These are phyloP conservation scores for Camelina laxa DNA, from an alignment of 345 rosid genomes.

Conservation along the genomic window DNA sequence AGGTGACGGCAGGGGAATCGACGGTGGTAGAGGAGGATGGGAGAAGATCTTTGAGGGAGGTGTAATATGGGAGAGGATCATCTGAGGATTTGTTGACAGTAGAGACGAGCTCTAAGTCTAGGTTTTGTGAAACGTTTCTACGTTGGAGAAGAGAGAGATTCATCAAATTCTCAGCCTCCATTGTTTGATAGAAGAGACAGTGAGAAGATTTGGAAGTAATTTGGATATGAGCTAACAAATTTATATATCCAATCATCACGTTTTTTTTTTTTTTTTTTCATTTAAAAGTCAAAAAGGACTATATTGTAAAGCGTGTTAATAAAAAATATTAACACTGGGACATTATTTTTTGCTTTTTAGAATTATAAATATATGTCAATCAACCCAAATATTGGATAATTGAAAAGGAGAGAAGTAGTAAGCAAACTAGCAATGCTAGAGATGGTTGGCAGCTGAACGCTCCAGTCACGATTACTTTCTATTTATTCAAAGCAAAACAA, in stretches of 20 bases:
- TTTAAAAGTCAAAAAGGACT: slow-evolving; percentile 39
- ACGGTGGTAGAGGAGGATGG: slow-evolving; percentile 54
- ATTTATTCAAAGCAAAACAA: slow-evolving; percentile 32
- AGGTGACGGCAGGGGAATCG: slow-evolving; percentile 60
- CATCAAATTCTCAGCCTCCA: slow-evolving; percentile 33
- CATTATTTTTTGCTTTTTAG: not conserved
- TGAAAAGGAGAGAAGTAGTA: slow-evolving; percentile 12
- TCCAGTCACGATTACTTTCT: slow-evolving; percentile 32
- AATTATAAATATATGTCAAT: not conserved
- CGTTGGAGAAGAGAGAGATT: slow-evolving; percentile 44
- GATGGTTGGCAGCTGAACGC: slow-evolving; percentile 32
- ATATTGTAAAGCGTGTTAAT: slow-evolving; percentile 23
- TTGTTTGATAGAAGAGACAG: slow-evolving; percentile 26
- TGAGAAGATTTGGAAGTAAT: slow-evolving; percentile 10
- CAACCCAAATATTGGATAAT: no score
- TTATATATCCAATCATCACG: slow-evolving; percentile 19
- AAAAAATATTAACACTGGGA: slow-evolving; percentile 5
- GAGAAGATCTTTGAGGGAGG: slow-evolving; percentile 78
- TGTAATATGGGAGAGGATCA: slow-evolving; percentile 51
- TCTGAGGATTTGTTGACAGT: slow-evolving; percentile 34
- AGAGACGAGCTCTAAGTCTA: slow-evolving; percentile 49
- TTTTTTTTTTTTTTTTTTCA: not conserved
- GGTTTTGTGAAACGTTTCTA: slow-evolving; percentile 40
- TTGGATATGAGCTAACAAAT: slow-evolving; percentile 25
- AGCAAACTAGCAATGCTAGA: not conserved